Conservation (phyloP, 2,329 filamentous ascomycete species). For the Exserohilum rostratum region DNA sequence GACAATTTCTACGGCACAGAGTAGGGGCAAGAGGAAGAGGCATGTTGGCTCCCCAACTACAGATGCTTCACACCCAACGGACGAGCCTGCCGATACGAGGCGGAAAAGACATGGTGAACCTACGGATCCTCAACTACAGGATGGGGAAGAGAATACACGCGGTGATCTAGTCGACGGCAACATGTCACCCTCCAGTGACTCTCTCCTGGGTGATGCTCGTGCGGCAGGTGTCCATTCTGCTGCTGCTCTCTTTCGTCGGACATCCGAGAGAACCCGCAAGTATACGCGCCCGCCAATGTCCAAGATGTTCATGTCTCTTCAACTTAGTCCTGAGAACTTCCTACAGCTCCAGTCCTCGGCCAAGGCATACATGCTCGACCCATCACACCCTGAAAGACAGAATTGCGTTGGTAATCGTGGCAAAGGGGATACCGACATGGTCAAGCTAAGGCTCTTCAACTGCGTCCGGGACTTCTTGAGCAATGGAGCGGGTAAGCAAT, state of each 20-base stretch:
- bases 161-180: conserved; percentile 12
- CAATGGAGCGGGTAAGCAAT: conserved; percentile 57
- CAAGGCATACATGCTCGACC: conserved; percentile 63
- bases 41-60: conserved; percentile 14
- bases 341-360: conserved; percentile 61
- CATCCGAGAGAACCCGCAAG: conserved; percentile 55
- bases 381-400: conserved; percentile 60
- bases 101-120: conserved; percentile 25
- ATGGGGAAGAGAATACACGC: conserved; percentile 1
- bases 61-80: conserved; percentile 9
- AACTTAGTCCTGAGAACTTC: conserved; percentile 63
- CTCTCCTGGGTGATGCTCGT: conserved; percentile 49
- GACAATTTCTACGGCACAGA: conserved; percentile 7
- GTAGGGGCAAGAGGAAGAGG: conserved; percentile 38
- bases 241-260: conserved; percentile 58
- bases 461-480: conserved; percentile 62
- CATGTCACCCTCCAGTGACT: conserved; percentile 23
- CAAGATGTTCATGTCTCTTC: conserved; percentile 62
- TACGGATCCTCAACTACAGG: conserved; percentile 23
- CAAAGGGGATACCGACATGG: conserved; percentile 62
- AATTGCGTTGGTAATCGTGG: conserved; percentile 64
- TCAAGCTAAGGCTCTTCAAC: conserved; percentile 62
- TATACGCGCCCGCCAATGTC: conserved; percentile 64
- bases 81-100: conserved; percentile 22
- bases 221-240: conserved; percentile 59